These are phyloP conservation scores for Trapa bicornis DNA, from an alignment of 345 rosid species.

Conservation along the genomic window DNA sequence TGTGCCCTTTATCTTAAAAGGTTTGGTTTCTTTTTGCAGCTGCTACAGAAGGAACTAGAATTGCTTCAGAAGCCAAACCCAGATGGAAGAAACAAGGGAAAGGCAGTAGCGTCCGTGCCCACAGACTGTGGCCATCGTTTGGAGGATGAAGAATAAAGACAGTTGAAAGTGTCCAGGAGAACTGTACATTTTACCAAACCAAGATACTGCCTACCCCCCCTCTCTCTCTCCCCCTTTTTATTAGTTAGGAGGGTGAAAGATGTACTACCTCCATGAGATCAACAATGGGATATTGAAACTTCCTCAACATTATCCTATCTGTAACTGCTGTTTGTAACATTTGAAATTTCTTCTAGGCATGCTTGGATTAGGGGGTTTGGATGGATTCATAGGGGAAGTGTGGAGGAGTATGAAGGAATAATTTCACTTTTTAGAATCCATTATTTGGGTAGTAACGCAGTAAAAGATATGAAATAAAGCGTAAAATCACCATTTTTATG, in stretches of 20 bases:
- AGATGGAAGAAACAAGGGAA: conserved; percentile 20
- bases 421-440: too few relatives aligned
- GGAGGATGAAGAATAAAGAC: not conserved
- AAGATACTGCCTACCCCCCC: not conserved
- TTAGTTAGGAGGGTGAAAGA: not conserved
- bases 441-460: too few relatives aligned
- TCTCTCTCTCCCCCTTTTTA: not conserved
- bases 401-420: too few relatives aligned
- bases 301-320: not conserved
- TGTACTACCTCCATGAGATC: not conserved
- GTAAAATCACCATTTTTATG: too few relatives aligned
- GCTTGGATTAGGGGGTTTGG: too few relatives aligned
- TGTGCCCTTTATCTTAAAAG: not conserved
- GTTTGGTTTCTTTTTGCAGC: conserved; percentile 12
- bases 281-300: not conserved
- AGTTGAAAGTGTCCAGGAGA: not conserved
- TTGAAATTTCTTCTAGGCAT: too few relatives aligned
- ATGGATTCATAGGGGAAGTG: too few relatives aligned
- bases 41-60: conserved; percentile 28
- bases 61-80: conserved; percentile 13
- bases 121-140: not conserved
- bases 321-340: too few relatives aligned
- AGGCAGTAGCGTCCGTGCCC: conserved; percentile 7
- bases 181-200: not conserved
- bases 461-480: too few relatives aligned